These are phyloP conservation scores for Phytophthora chlamydospora DNA, from an alignment of 352 stramenopile species.

Conservation along the genomic window DNA sequence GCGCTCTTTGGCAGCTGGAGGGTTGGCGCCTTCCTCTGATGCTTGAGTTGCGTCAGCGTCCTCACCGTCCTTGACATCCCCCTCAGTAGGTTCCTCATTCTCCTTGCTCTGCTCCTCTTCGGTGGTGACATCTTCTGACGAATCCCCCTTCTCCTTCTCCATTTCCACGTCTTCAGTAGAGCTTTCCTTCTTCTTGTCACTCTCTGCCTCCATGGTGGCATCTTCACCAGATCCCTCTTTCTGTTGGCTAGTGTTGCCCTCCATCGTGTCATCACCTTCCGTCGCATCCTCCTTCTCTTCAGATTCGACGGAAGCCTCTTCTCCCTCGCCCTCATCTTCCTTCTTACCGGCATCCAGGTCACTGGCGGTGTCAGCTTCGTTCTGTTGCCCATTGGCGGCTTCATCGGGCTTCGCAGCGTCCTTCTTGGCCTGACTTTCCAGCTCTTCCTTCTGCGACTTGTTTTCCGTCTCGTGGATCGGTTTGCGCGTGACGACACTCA, in stretches of 20 bases:
- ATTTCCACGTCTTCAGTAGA: conserved; percentile 5
- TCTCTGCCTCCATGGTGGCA: conserved; percentile 5
- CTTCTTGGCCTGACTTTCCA: conserved; percentile 1
- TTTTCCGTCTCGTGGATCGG: conserved; percentile 29
- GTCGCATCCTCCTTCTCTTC: conserved; percentile 10
- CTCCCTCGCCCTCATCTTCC: conserved; percentile 1
- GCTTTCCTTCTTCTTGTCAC: conserved; percentile 7
- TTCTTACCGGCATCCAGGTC: neutral
- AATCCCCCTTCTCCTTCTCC: conserved; percentile 18
- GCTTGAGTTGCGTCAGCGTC: conserved; percentile 4
- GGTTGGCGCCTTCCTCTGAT: conserved; percentile 6
- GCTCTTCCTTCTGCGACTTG: conserved; percentile 25
- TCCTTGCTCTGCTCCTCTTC: conserved; percentile 22
- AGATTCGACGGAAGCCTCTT: neutral
- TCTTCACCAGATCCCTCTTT: conserved; percentile 3
- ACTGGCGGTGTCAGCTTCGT: conserved; percentile 3
- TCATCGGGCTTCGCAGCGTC: conserved; percentile 20
- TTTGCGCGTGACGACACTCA: conserved; percentile 67
- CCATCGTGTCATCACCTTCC: conserved; percentile 5
- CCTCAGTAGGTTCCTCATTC: conserved; percentile 6
- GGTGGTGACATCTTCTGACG: conserved; percentile 16
- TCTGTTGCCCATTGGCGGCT: conserved; percentile 2
- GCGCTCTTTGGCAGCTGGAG: conserved; percentile 32
- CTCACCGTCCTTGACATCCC: conserved; percentile 7
- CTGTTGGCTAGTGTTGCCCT: conserved; percentile 1